These are phyloP conservation scores for Coccomyxa sp. DNA, from an alignment of 139 green algal genomes.

Conservation along the genomic window DNA sequence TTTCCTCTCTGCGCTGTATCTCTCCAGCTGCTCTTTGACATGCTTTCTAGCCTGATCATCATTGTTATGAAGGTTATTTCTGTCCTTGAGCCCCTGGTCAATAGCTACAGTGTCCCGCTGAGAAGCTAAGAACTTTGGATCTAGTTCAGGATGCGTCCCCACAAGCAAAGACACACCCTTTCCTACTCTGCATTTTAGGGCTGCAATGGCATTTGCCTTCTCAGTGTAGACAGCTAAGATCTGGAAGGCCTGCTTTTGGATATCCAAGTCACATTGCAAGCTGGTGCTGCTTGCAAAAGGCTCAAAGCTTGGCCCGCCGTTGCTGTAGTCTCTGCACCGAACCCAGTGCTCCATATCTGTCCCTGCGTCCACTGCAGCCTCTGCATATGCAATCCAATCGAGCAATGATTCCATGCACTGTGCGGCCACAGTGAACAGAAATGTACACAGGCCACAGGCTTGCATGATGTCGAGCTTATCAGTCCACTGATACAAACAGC, in stretches of 20 bases:
- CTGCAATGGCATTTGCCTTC: background rate
- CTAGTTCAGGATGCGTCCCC: slow-evolving; percentile 63
- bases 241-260: background rate
- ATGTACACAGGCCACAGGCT: no score
- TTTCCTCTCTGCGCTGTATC: background rate
- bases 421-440: slow-evolving; percentile 21
- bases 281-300: background rate
- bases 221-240: background rate
- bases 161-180: slow-evolving; percentile 31
- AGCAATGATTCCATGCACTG: background rate
- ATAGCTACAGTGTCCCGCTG: background rate
- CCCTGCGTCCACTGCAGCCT: background rate
- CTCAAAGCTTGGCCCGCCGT: slow-evolving; percentile 60
- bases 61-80: background rate
- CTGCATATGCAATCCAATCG: background rate
- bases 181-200: slow-evolving; percentile 20
- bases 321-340: slow-evolving; percentile 51
- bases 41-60: background rate
- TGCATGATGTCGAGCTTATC: no score
- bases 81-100: background rate
- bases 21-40: background rate
- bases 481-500: background rate
- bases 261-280: background rate
- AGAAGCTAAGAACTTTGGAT: background rate
- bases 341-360: background rate